Conservation (phyloP, 2,329 filamentous ascomycete genomes). For the Curvularia sp. region DNA sequence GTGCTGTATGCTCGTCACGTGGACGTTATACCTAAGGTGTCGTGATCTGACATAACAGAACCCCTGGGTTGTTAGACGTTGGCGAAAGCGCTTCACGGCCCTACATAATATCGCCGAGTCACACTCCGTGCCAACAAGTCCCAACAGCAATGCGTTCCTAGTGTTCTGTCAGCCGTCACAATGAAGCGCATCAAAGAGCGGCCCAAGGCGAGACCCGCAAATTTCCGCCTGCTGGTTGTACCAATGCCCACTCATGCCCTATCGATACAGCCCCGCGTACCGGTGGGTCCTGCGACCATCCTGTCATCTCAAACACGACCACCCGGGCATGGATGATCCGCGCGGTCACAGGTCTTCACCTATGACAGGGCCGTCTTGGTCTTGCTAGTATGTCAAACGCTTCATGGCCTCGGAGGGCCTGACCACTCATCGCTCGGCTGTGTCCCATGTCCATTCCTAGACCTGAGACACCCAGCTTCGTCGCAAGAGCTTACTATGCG, state of each 20-base stretch:
- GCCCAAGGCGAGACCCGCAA: neutral
- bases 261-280: constrained; percentile 17
- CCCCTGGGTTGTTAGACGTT: constrained; percentile 26
- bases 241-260: constrained; percentile 9
- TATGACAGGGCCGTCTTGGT: constrained; percentile 39
- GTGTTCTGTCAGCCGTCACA: neutral
- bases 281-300: constrained; percentile 26
- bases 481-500: constrained; percentile 30
- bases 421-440: constrained; percentile 33
- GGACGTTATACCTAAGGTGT: constrained; percentile 19
- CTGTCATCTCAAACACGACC: constrained; percentile 34
- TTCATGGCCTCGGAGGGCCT: constrained; percentile 46
- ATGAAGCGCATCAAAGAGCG: neutral
- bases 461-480: constrained; percentile 44
- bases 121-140: neutral
- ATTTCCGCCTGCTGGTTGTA: constrained; percentile 5
- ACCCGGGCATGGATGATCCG: constrained; percentile 33
- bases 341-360: constrained; percentile 21
- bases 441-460: constrained; percentile 40
- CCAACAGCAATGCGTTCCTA: neutral
- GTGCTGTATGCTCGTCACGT: constrained; percentile 26
- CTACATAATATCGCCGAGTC: constrained; percentile 9
- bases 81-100: constrained; percentile 25
- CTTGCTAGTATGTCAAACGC: constrained; percentile 45
- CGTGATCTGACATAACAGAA: constrained; percentile 24